Base-by-base conservation (phyloP, 2,329 filamentous ascomycete species). In the Diaporthe sp. region DNA sequence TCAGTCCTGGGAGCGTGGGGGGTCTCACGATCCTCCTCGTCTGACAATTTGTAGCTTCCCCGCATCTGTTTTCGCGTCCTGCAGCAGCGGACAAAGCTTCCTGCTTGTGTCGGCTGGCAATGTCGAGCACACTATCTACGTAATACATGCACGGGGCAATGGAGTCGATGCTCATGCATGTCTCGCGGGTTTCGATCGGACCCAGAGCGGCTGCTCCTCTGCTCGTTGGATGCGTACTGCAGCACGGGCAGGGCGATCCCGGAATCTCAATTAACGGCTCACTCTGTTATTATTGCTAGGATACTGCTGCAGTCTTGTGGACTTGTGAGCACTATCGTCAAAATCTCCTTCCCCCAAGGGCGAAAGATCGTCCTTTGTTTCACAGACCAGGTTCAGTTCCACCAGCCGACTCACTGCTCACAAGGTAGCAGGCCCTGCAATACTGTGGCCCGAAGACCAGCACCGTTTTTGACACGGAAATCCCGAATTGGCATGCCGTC, bases 401-500 rank as follows among this genome's bases (percentile, higher is more conserved):
- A 15, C 60, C 28, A 35, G 12, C 30, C 42, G 30, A 35, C 61
- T 50, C 42, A 8, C 42, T 50, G 61, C 55, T 55, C 68, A 50
- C 72, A 45, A 35, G 35, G 15, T 25, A 58, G 35, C 17, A n/a
- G 47, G 47, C 47, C 47, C 50, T 52, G 19, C 33, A 52, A 22
- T 40, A 54, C 64, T 13, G 30, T 19, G 28, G 52, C 35, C 54
- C 64, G 25, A 61, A 69, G 15, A 22, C 50, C 33, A 61, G n/a
- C 38, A 74, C 47, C 72, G 55, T 71, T 74, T 64, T 22, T 38
- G 22, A 38, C 28, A 25, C 67, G 66, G 66, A 30, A 30, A 47
- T 28, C 55, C 68, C 73, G 42, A 55, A 72, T 70, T 55, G 72
- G 72, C 66, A 71, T 74, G 35, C 72, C 72, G 66, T 45, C 52